A percentile compares a stretch with the other conserved stretches of the same genome.
Conservation (phyloP, 805 yeast species). For the Dipodascus geniculatus region DNA sequence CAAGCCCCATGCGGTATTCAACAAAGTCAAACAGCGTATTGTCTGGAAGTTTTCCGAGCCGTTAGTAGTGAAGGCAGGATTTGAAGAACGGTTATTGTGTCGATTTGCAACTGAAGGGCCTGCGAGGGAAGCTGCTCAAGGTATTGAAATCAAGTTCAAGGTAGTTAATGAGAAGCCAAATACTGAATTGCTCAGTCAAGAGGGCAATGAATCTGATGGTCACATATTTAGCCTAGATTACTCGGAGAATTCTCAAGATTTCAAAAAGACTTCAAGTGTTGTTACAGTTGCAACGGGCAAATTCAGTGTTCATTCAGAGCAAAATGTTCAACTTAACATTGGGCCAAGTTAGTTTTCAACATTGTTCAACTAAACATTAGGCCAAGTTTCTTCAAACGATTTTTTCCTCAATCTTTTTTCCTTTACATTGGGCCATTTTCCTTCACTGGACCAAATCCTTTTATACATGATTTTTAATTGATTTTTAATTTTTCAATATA, state of each 20-base stretch:
- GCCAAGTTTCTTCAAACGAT: not conserved
- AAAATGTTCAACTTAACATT: constrained; percentile 9
- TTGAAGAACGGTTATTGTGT: constrained; percentile 67
- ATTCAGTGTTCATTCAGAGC: constrained; percentile 11
- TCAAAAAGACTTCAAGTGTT: constrained; percentile 9
- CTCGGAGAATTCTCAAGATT: not conserved
- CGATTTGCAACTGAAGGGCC: constrained; percentile 67
- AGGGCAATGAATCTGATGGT: constrained; percentile 9
- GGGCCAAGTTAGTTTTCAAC: not conserved
- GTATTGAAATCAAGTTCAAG: constrained; percentile 45
- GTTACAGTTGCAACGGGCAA: constrained; percentile 9
- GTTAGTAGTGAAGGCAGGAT: constrained; percentile 27
- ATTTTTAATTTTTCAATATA: not conserved
- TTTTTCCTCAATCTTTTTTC: not conserved
- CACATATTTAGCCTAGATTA: not conserved
- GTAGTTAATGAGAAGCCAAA: constrained; percentile 3
- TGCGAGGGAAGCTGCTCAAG: constrained; percentile 63
- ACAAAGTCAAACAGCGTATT: constrained; percentile 72
- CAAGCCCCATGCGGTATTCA: constrained; percentile 86
- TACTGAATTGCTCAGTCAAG: constrained; percentile 1
- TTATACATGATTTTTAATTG: too few species aligned
- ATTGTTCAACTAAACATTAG: not conserved
- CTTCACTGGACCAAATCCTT: too few species aligned
- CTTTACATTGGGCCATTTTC: not conserved
- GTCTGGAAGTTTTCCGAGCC: constrained; percentile 58